Conservation (phyloP, 1,284 basidiomycete species). For the Ceratobasidium sp. region DNA sequence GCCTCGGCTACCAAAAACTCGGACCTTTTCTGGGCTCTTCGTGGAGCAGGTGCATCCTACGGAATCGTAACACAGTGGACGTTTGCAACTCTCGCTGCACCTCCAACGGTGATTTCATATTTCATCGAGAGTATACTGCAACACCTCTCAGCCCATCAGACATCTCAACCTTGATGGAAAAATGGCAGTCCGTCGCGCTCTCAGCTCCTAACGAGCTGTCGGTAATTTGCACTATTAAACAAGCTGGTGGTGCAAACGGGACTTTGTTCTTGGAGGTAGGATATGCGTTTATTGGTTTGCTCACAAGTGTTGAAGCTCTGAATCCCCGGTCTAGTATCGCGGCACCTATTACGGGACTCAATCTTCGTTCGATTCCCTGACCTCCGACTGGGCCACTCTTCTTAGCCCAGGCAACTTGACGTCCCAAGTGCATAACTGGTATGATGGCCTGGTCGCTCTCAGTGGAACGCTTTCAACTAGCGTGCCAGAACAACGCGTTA, state of each 20-base stretch:
- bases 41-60: slow-evolving; percentile 49
- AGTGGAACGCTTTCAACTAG: slow-evolving; percentile 16
- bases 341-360: slow-evolving; percentile 32
- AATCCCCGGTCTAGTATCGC: not conserved
- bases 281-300: not conserved
- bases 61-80: slow-evolving; percentile 50
- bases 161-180: slow-evolving; percentile 39
- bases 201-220: slow-evolving; percentile 41
- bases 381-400: not conserved
- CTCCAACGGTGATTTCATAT: slow-evolving; percentile 46
- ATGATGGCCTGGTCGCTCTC: slow-evolving; percentile 30
- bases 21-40: slow-evolving; percentile 50
- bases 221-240: slow-evolving; percentile 16
- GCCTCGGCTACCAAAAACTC: slow-evolving; percentile 33
- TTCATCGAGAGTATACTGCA: slow-evolving; percentile 28
- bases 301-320: not conserved
- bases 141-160: slow-evolving; percentile 18
- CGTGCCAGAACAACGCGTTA: not conserved
- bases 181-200: slow-evolving; percentile 40
- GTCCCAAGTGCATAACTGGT: slow-evolving; percentile 35
- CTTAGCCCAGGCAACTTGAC: slow-evolving; percentile 31
- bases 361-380: slow-evolving; percentile 6
- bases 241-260: not conserved
- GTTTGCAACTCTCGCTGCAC: slow-evolving; percentile 47
- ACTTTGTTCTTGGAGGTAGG: not conserved